Evolutionary conservation across 495 filamentous ascomycete genomes (phyloP).

Genomic region (Aspergillus funiculosus): DNA sequence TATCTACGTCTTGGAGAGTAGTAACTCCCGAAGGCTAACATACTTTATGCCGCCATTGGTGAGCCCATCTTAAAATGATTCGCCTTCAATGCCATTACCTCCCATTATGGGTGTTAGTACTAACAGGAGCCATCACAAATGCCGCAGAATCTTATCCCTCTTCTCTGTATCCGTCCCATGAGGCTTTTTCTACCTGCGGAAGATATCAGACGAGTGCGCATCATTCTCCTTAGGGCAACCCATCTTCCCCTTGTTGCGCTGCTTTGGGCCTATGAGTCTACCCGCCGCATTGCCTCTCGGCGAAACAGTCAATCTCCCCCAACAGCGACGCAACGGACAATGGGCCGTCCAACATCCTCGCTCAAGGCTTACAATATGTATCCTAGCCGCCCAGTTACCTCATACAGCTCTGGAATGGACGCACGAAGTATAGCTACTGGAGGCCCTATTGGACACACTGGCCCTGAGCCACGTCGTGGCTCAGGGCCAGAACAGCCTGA

Average conservation of each 20-base stretch:
- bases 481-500: slow-evolving; percentile 18
- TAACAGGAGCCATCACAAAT: slow-evolving; percentile 27
- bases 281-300: slow-evolving; percentile 26
- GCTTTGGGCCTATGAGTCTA: slow-evolving; percentile 56
- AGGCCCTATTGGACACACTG: slow-evolving; percentile 17
- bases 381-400: slow-evolving; percentile 29
- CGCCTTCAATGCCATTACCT: slow-evolving; percentile 9
- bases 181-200: slow-evolving; percentile 69
- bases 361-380: too few species aligned
- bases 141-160: slow-evolving; percentile 71
- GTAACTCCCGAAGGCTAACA: slow-evolving; percentile 68
- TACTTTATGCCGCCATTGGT: slow-evolving; percentile 69
- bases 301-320: slow-evolving; percentile 26
- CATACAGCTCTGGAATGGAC: slow-evolving; percentile 25
- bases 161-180: slow-evolving; percentile 76
- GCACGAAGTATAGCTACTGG: slow-evolving; percentile 19
- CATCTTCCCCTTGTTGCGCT: slow-evolving; percentile 59
- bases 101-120: not conserved
- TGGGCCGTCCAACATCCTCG: slow-evolving; percentile 24
- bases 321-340: slow-evolving; percentile 16
- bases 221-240: slow-evolving; percentile 68
- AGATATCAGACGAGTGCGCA: slow-evolving; percentile 65
- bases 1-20: slow-evolving; percentile 72
- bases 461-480: slow-evolving; percentile 20
- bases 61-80: slow-evolving; percentile 22